Evolutionary conservation across 306 rosid species (phyloP).

Genomic region (Prunus kanzakura): DNA sequence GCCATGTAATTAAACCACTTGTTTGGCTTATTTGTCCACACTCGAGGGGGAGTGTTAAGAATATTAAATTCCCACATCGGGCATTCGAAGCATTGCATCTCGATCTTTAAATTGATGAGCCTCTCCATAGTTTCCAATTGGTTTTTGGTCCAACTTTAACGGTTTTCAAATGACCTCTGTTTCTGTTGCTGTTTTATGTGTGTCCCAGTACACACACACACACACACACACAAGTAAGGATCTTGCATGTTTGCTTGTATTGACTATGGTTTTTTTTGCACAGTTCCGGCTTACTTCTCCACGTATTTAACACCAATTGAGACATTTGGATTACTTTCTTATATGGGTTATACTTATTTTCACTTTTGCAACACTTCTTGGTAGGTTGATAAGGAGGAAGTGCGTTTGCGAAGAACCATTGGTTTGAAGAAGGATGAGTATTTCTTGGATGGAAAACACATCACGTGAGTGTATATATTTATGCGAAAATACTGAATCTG

Average conservation of each 20-base stretch:
- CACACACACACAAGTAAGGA: neutral
- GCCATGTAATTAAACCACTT: neutral
- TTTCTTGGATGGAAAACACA: slow-evolving; percentile 95
- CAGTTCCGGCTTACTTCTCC: neutral
- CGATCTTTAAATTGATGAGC: neutral
- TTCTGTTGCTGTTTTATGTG: neutral
- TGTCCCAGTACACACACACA: neutral
- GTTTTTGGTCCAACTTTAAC: neutral
- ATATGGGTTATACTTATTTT: slow-evolving; percentile 9
- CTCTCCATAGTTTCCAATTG: neutral
- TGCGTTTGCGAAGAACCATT: slow-evolving; percentile 87
- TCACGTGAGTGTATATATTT: slow-evolving; percentile 57
- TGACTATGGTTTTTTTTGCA: neutral
- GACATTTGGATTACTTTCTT: slow-evolving; percentile 6
- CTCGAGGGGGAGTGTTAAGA: neutral
- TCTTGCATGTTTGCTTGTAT: neutral
- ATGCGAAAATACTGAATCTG: neutral
- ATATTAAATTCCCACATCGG: neutral
- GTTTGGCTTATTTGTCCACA: neutral
- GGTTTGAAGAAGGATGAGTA: slow-evolving; percentile 89
- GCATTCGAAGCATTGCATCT: neutral
- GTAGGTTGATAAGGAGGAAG: slow-evolving; percentile 99
- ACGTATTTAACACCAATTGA: neutral
- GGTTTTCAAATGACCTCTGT: neutral
- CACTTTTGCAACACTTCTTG: slow-evolving; percentile 8